Evolutionary conservation across 2,329 filamentous ascomycete species (phyloP), one percentile per base, ranked within the genome.

Genomic region (Hymenoscyphus fraxineus): DNA sequence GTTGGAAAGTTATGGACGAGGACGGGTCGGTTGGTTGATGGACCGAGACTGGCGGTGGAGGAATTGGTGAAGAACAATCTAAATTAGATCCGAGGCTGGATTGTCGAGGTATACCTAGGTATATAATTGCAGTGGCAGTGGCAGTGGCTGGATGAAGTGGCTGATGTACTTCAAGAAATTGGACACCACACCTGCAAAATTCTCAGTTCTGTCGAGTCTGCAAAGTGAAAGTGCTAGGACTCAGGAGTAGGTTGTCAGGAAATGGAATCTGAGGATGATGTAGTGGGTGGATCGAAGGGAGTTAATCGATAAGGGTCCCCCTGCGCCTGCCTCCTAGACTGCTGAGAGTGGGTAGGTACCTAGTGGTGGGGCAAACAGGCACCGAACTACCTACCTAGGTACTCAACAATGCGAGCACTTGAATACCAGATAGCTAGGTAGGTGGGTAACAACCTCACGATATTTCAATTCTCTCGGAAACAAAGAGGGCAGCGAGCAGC

Each of bases 1-100:
- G 19, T 54, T 27, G 47, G 19, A 54, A 19, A 27, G 13, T n/a
- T 16, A 44, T 22, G 47, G 19, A 27, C 47, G 19, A 54, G 9
- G 47, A 51, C n/a, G 47, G 19, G 19, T 27, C 10, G 47, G 19
- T 54, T 19, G 47, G 13, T 54, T 13, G 9, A 54, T 54, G 22
- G 47, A 27, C 47, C 47, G 47, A 54, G 41, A 44, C 47, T 54
- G n/a, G 47, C 47, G 47, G 47, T 54, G 19, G 47, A 22, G n/a
- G 44, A 27, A 19, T 22, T 51, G n/a, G 44, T n/a, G 47, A 35
- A 27, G 47, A 27, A 13, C 10, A 19, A 54, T 35, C 35, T 5
- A 10, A 35, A 10, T 12, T 15, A 2, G 22, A 54, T 19, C 19
- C 2, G 44, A 22, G 10, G 10, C 3, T 54, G 22, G 44, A 22